These are phyloP conservation scores for Blumeriella jaapii DNA, from an alignment of 2,329 filamentous ascomycete species.

Conservation along the genomic window DNA sequence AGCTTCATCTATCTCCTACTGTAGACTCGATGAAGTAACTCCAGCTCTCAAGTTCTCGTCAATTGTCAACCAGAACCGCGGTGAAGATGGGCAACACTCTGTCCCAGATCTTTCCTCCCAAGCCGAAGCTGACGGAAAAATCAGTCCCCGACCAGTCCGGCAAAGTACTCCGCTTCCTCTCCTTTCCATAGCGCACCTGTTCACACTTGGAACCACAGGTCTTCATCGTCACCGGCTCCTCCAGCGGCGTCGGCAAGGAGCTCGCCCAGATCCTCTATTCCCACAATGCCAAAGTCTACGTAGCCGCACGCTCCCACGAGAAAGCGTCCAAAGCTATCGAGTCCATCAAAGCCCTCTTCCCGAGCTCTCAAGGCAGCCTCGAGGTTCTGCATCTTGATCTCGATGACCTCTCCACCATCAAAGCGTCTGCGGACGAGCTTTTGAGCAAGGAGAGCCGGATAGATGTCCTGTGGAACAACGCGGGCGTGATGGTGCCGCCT, in stretches of 20 bases:
- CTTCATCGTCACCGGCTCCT: constrained; percentile 30
- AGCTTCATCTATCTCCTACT: no score
- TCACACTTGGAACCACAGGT: constrained; percentile 18
- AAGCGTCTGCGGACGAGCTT: constrained; percentile 29
- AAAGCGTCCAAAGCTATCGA: constrained; percentile 31
- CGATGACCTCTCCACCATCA: constrained; percentile 30
- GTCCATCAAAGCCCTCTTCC: constrained; percentile 27
- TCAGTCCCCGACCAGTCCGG: constrained; percentile 23
- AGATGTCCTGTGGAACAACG: constrained; percentile 32
- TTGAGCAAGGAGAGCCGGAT: constrained; percentile 27
- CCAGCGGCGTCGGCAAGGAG: constrained; percentile 31
- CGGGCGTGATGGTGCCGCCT: constrained; percentile 30
- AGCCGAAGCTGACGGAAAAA: constrained; percentile 27
- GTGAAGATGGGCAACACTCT: constrained; percentile 13
- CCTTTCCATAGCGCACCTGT: background rate
- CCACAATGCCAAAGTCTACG: constrained; percentile 33
- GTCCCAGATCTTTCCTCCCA: constrained; percentile 15
- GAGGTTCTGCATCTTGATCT: constrained; percentile 31
- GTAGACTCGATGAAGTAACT: no score
- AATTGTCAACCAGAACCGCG: no score
- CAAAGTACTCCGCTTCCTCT: no score
- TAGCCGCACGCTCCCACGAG: constrained; percentile 31
- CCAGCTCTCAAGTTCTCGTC: no score
- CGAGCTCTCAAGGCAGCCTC: constrained; percentile 27
- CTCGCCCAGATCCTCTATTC: constrained; percentile 31